phyloP scores from a whole-genome alignment of 768 basidiomycete genomes.

The Leccinum longicurvipes region DNA sequence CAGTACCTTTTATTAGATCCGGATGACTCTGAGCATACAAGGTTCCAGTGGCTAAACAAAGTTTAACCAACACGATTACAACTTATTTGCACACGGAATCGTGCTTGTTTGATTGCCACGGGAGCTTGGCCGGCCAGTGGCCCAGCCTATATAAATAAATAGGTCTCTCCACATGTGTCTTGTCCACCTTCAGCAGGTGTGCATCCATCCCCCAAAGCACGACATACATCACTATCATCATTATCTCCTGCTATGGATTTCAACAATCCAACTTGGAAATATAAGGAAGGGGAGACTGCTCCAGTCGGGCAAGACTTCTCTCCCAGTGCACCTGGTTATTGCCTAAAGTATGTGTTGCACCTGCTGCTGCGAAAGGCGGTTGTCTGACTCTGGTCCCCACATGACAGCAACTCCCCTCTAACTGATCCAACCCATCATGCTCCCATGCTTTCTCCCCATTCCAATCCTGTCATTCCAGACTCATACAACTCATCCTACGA shows the following conservation, averaged over 20 bases:
- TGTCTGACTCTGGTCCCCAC: neutral
- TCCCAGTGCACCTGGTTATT: neutral
- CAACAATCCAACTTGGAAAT: neutral
- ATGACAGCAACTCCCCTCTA: neutral
- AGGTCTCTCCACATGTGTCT: neutral
- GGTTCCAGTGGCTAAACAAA: neutral
- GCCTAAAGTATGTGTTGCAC: constrained; percentile 1
- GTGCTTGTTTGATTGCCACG: neutral
- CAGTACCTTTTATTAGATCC: neutral
- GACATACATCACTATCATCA: neutral
- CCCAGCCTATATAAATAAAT: neutral
- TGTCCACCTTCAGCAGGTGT: neutral
- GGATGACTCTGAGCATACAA: no score
- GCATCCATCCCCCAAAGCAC: neutral
- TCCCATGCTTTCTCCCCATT: neutral
- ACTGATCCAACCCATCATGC: neutral
- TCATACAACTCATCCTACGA: neutral
- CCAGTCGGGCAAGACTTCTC: neutral
- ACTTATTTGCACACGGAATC: neutral
- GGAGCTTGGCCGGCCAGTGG: neutral
- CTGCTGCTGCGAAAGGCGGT: neutral
- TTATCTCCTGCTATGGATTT: neutral
- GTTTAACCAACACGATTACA: neutral
- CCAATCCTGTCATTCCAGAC: neutral
- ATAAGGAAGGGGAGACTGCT: neutral